Conservation (phyloP, 2,329 filamentous ascomycete species). For the Coniochaeta prunicola region DNA sequence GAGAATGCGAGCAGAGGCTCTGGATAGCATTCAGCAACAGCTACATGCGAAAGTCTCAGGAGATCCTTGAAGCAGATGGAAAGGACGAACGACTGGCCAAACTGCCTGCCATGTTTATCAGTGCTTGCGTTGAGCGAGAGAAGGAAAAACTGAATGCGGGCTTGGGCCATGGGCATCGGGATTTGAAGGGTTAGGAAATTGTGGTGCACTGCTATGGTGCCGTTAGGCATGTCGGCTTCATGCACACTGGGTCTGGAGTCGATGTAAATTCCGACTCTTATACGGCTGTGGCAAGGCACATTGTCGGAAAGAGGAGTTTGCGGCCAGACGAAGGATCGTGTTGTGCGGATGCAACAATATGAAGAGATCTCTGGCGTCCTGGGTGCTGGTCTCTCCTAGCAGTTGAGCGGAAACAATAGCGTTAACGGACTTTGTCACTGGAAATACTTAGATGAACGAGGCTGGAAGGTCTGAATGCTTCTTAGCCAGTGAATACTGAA, state of each 20-base stretch:
- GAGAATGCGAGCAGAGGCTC: slow-evolving; percentile 4
- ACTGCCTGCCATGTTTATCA: slow-evolving; percentile 6
- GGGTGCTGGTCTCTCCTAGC: background rate
- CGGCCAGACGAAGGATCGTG: background rate
- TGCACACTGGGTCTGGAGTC: background rate
- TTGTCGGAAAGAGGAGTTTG: background rate
- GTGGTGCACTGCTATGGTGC: background rate
- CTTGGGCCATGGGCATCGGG: slow-evolving; percentile 6
- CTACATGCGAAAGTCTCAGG: slow-evolving; percentile 5
- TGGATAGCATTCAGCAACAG: slow-evolving; percentile 7
- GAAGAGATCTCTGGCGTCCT: background rate
- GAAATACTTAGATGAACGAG: background rate
- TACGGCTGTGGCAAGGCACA: background rate
- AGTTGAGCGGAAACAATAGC: background rate
- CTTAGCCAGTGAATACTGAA: background rate
- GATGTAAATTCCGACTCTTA: background rate
- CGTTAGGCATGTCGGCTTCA: background rate
- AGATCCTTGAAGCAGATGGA: background rate
- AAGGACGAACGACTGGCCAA: background rate
- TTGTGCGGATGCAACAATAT: background rate
- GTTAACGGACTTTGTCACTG: background rate
- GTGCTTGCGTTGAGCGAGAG: slow-evolving; percentile 8
- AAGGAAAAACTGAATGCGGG: slow-evolving; percentile 3
- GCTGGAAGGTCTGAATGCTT: background rate
- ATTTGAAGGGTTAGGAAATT: background rate